Evolutionary conservation across 2,329 filamentous ascomycete species (phyloP).

Genomic region (Akanthomyces muscarius): DNA sequence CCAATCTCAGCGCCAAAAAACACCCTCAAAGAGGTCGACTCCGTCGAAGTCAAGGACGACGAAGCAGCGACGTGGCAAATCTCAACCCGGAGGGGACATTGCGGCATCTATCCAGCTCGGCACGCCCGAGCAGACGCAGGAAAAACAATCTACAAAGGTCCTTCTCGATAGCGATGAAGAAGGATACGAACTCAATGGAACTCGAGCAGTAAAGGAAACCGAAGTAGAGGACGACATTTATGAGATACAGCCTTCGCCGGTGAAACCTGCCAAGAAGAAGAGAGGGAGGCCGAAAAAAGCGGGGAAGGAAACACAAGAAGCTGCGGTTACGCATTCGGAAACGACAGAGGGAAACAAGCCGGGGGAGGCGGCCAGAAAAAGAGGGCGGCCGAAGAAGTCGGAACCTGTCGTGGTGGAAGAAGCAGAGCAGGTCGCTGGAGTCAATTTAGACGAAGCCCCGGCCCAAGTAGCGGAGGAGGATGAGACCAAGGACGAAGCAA

Average conservation of each 20-base stretch:
- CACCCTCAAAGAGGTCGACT: neutral
- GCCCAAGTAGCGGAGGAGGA: neutral
- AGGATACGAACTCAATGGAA: neutral
- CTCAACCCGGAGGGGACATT: neutral
- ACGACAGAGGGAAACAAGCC: neutral
- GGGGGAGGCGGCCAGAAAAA: conserved; percentile 28
- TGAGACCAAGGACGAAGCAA: conserved; percentile 4
- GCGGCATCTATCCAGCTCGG: neutral
- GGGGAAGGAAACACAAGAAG: conserved; percentile 20
- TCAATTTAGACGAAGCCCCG: neutral
- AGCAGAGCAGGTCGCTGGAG: neutral
- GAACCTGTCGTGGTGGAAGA: conserved; percentile 21
- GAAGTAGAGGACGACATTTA: neutral
- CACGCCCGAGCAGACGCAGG: neutral
- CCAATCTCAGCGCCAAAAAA: neutral
- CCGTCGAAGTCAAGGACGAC: neutral
- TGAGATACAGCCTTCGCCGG: neutral
- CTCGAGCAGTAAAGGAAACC: neutral
- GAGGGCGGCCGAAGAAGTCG: conserved; percentile 41
- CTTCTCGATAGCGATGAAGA: conserved; percentile 1
- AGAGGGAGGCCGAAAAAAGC: conserved; percentile 20
- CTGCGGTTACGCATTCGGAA: conserved; percentile 20
- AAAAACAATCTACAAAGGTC: neutral
- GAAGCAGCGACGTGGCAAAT: neutral
- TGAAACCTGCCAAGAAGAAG: conserved; percentile 17